Evolutionary conservation across 2,329 filamentous ascomycete species (phyloP).

Genomic region (Aureobasidium sp.): DNA sequence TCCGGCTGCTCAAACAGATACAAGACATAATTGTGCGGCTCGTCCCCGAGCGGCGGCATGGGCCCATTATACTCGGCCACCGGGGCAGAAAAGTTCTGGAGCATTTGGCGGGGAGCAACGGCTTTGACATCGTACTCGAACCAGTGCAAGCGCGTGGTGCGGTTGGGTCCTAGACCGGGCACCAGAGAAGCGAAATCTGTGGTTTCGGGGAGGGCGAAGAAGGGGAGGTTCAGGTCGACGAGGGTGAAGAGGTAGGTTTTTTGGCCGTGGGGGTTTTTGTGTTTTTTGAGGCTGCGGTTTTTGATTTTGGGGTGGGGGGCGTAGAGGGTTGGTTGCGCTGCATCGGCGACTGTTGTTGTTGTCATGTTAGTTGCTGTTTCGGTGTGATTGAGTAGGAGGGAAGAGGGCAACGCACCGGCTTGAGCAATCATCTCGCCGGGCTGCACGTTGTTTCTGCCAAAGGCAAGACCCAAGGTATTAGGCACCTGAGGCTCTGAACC

Average conservation of each 20-base stretch:
- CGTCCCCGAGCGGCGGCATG: constrained; percentile 20
- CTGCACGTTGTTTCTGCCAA: neutral
- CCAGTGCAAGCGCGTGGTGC: constrained; percentile 26
- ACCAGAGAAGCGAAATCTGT: constrained; percentile 16
- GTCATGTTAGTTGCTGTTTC: neutral
- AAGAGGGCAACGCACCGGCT: neutral
- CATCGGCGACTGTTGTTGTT: neutral
- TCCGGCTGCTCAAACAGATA: constrained; percentile 24
- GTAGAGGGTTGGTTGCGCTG: constrained; percentile 7
- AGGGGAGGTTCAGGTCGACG: constrained; percentile 20
- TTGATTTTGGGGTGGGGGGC: neutral
- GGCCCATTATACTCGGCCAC: constrained; percentile 21
- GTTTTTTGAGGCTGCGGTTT: neutral
- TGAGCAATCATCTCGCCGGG: neutral
- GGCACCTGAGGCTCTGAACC: neutral
- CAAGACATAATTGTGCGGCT: constrained; percentile 23
- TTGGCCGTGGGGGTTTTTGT: neutral
- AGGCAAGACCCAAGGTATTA: neutral
- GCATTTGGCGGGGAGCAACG: constrained; percentile 9
- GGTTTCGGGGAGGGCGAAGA: constrained; percentile 15
- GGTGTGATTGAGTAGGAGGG: neutral
- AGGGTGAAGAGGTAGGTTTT: constrained; percentile 20
- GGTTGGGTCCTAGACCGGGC: constrained; percentile 19
- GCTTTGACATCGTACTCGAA: constrained; percentile 20
- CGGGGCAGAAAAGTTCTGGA: constrained; percentile 16